Percentiles rank a stretch among this genome's conserved stretches.
These are phyloP conservation scores for Aspergillus conjunctus DNA, from an alignment of 495 filamentous ascomycete species.

Conservation along the genomic window DNA sequence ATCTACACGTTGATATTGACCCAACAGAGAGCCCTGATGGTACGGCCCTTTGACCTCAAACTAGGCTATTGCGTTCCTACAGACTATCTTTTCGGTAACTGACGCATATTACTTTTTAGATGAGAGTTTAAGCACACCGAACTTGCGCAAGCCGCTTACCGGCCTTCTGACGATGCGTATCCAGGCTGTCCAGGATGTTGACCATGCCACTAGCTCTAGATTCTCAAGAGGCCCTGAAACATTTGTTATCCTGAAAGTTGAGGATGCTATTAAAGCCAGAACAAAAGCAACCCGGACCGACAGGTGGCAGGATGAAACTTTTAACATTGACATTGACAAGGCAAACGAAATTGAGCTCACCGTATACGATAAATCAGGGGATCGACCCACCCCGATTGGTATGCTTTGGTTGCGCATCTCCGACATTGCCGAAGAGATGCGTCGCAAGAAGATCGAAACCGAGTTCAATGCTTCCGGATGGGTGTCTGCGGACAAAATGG, in stretches of 20 bases:
- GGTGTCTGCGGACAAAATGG: constrained; percentile 96
- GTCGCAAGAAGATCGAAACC: constrained; percentile 93
- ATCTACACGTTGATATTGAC: constrained; percentile 96
- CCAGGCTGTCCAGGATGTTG: constrained; percentile 87
- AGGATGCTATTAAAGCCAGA: constrained; percentile 84
- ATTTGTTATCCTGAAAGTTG: constrained; percentile 92
- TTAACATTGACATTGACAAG: constrained; percentile 92
- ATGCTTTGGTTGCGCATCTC: constrained; percentile 96
- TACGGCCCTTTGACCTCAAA: constrained; percentile 43
- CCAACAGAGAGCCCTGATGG: constrained; percentile 79
- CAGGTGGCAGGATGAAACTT: constrained; percentile 86
- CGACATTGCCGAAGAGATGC: constrained; percentile 96
- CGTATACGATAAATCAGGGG: constrained; percentile 89
- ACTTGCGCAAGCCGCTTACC: constrained; percentile 88
- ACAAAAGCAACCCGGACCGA: constrained; percentile 88
- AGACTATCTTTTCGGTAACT: not conserved
- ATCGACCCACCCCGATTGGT: constrained; percentile 88
- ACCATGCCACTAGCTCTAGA: constrained; percentile 83
- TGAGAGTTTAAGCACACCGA: constrained; percentile 94
- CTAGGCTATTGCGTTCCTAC: not conserved
- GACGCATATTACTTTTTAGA: constrained; percentile 54
- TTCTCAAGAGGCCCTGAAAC: constrained; percentile 93
- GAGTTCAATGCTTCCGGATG: constrained; percentile 89
- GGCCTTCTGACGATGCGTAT: constrained; percentile 86
- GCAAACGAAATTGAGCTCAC: constrained; percentile 98